phyloP scores from a whole-genome alignment of 345 rosid species.

The Arabis alpina region DNA sequence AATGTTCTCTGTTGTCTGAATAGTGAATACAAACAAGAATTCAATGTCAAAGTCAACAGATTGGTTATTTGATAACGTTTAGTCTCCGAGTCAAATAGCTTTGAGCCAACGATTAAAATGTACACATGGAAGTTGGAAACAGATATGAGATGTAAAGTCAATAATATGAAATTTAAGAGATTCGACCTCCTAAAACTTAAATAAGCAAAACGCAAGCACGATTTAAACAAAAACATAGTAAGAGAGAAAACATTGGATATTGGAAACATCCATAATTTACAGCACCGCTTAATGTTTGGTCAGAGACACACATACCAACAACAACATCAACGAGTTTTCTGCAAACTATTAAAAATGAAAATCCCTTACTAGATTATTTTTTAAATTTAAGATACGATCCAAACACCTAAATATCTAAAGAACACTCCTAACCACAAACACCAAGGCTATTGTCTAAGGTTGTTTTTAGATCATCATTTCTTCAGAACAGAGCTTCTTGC shows the following conservation, averaged over 20 bases:
- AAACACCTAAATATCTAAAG: slow-evolving; percentile 18
- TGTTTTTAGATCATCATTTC: slow-evolving; percentile 10
- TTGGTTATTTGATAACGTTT: background rate
- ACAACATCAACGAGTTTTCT: slow-evolving; percentile 14
- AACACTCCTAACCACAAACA: slow-evolving; percentile 29
- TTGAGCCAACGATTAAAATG: background rate
- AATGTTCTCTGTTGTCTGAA: too few relatives aligned
- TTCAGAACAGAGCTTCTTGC: slow-evolving; percentile 33
- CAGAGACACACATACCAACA: slow-evolving; percentile 24
- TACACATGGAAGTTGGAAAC: background rate
- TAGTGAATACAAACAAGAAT: too few relatives aligned
- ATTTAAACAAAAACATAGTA: background rate
- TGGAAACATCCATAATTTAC: slow-evolving; percentile 33
- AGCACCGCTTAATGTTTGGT: slow-evolving; percentile 14
- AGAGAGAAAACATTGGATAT: slow-evolving; percentile 2
- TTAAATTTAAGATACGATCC: slow-evolving; percentile 1
- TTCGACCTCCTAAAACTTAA: background rate
- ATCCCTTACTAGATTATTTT: background rate
- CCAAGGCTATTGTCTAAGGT: slow-evolving; percentile 31
- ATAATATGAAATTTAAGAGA: background rate
- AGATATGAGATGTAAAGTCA: background rate
- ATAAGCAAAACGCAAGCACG: background rate
- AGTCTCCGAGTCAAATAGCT: background rate
- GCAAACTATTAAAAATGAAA: slow-evolving; percentile 9
- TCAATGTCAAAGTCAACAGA: too few relatives aligned